These are phyloP conservation scores for Trichoderma simmonsii DNA, from an alignment of 2,329 filamentous ascomycete genomes.

Conservation along the genomic window DNA sequence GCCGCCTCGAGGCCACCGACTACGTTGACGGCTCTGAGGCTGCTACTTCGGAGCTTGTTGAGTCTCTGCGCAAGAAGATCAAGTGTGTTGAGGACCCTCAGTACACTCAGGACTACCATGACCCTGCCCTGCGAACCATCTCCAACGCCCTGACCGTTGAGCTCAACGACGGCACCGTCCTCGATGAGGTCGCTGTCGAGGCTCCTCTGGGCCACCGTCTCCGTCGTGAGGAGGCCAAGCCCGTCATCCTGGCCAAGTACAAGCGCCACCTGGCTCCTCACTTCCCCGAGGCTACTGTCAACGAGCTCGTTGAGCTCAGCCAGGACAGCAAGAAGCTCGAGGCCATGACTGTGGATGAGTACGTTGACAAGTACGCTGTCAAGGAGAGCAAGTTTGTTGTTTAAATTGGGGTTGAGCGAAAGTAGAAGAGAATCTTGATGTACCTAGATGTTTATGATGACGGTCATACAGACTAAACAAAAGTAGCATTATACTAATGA, in stretches of 20 bases:
- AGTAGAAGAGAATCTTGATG: background rate
- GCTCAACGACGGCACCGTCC: slow-evolving; percentile 86
- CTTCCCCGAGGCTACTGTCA: slow-evolving; percentile 71
- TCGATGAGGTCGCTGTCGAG: slow-evolving; percentile 89
- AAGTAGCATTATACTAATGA: background rate
- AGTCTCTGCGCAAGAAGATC: slow-evolving; percentile 90
- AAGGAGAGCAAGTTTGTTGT: slow-evolving; percentile 58
- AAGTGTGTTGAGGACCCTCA: slow-evolving; percentile 93
- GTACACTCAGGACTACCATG: slow-evolving; percentile 94
- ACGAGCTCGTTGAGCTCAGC: slow-evolving; percentile 78
- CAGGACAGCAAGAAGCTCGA: slow-evolving; percentile 74
- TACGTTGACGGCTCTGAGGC: slow-evolving; percentile 92
- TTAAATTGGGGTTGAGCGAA: background rate
- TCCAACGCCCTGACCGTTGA: slow-evolving; percentile 94
- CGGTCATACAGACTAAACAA: background rate
- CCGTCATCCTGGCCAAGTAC: slow-evolving; percentile 93
- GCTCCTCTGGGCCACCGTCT: slow-evolving; percentile 90
- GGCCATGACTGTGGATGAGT: slow-evolving; percentile 81
- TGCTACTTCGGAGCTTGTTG: slow-evolving; percentile 82
- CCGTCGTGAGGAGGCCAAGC: slow-evolving; percentile 93
- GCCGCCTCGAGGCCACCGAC: slow-evolving; percentile 88
- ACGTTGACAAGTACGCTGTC: slow-evolving; percentile 77
- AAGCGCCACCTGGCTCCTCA: slow-evolving; percentile 86
- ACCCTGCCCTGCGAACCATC: slow-evolving; percentile 90
- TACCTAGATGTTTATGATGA: background rate